Evolutionary conservation across 2,329 filamentous ascomycete genomes (phyloP), one percentile per base, ranked within the genome.

Genomic region (Clathrospora elynae): DNA sequence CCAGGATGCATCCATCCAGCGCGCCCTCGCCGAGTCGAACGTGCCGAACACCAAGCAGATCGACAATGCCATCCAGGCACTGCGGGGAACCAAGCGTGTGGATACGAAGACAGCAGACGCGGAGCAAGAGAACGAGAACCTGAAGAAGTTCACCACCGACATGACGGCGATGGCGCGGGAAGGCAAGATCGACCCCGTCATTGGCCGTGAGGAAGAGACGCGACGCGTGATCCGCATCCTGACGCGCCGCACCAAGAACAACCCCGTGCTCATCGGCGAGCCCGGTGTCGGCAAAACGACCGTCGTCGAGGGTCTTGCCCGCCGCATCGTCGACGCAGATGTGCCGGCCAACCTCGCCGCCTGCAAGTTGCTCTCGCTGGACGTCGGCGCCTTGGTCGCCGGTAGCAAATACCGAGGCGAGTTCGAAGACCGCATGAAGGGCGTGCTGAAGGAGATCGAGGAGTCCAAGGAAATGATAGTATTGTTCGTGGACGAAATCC

Each of bases 381-480:
- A 99, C 64, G 92, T 99, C 33, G 93, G 93, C 61, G 88, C 92
- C 16, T 78, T 99, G 43, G 92, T 99, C 52, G 93, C 93, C 45
- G 93, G 93, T 57, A 96, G 90, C 82, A 99, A 99, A 75, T 99
- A 95, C 76, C 86, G 93, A 35, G 93, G 93, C 75, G 93, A 99
- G 71, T 99, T 99, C 47, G 93, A 99, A 71, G 93, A 99, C 78
- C 84, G 93, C 59, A 97, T 99, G 91, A 99, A 99, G 81, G 91
- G 92, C 41, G 93, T 99, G 4, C 73, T 99, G 61, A 99, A 97
- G 72, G 93, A 99, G 75, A 96, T 99, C 46, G 82, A 91, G 58
- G 86, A 95, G 42, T 90, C 90, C 36, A 95, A 93, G 69, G 92
- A 97, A 44, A 96, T 91, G 78, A 96, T 99, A 66, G 87, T 99